Evolutionary conservation across 371 early-diverging fungal genomes (phyloP).

Genomic region (Lichtheimia corymbifera): DNA sequence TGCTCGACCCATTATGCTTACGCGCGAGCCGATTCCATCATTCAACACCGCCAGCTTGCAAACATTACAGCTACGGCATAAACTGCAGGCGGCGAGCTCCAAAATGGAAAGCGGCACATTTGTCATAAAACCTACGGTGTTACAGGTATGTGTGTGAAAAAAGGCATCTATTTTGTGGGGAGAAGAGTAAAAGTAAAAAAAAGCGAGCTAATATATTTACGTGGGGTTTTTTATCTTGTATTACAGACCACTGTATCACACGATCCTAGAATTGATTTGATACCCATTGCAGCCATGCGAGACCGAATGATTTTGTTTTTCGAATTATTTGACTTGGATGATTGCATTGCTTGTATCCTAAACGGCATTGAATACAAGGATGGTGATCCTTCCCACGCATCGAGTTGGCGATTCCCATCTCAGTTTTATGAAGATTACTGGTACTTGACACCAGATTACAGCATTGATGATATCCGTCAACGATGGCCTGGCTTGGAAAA

Average conservation of each 20-base stretch:
- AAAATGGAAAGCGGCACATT: conserved; percentile 24
- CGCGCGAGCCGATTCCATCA: conserved; percentile 13
- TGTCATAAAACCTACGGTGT: conserved; percentile 32
- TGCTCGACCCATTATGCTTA: conserved; percentile 12
- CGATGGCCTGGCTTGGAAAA: conserved; percentile 13
- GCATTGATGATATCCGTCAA: conserved; percentile 27
- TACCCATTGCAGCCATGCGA: conserved; percentile 38
- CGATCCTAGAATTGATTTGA: conserved; percentile 38
- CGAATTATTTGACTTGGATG: conserved; percentile 37
- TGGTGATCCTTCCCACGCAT: conserved; percentile 34
- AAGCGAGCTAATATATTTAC: background rate
- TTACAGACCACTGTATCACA: conserved; percentile 37
- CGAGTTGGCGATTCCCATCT: conserved; percentile 37
- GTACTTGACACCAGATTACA: conserved; percentile 37
- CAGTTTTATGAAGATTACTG: conserved; percentile 29
- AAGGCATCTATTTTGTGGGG: no score
- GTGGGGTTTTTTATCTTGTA: background rate
- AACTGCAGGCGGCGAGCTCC: conserved; percentile 30
- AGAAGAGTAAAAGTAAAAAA: no score
- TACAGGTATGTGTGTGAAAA: conserved; percentile 31
- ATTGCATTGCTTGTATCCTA: conserved; percentile 26
- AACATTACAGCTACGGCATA: conserved; percentile 33
- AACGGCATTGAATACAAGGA: conserved; percentile 32
- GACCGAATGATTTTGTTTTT: conserved; percentile 44
- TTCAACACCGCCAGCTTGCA: conserved; percentile 43